These are phyloP conservation scores for Escallonia herrerae DNA, from an alignment of 129 eudicot genomes.

Conservation along the genomic window DNA sequence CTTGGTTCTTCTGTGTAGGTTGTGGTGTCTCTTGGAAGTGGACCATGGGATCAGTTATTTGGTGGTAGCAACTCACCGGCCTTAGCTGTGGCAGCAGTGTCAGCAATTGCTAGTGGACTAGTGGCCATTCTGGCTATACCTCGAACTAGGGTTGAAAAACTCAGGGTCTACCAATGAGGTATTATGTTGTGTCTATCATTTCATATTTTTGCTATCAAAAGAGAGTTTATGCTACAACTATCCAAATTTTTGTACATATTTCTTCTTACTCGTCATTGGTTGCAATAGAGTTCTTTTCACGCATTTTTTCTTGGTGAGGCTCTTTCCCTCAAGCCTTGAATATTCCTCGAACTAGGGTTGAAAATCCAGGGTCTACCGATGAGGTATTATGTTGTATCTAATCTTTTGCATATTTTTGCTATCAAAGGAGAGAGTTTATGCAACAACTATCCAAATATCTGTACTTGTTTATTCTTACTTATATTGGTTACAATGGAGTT, in stretches of 20 bases:
- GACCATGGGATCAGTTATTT: constrained; percentile 92
- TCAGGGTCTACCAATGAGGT: constrained; percentile 57
- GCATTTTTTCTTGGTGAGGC: no score
- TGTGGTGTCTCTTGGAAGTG: constrained; percentile 86
- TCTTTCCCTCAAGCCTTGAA: constrained; percentile 22
- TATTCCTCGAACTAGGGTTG: constrained; percentile 80
- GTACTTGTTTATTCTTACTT: constrained; percentile 15
- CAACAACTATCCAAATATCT: constrained; percentile 27
- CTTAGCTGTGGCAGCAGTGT: constrained; percentile 64
- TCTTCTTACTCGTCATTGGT: constrained; percentile 5
- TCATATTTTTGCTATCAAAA: constrained; percentile 11
- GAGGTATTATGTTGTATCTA: constrained; percentile 41
- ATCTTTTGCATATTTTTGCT: constrained; percentile 7
- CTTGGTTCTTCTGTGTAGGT: constrained; percentile 41
- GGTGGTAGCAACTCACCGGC: constrained; percentile 95
- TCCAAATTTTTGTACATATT: constrained; percentile 37
- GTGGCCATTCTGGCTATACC: constrained; percentile 90
- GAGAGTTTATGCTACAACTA: constrained; percentile 28
- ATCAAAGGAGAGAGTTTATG: constrained; percentile 23
- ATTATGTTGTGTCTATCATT: constrained; percentile 22
- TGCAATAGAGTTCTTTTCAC: neutral
- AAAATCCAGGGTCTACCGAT: constrained; percentile 52
- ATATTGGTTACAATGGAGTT: neutral
- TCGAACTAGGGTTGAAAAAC: constrained; percentile 70
- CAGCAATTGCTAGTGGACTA: constrained; percentile 82